Evolutionary conservation across 257 asterid genomes (phyloP).

Genomic region (Nicotiana otophora): DNA sequence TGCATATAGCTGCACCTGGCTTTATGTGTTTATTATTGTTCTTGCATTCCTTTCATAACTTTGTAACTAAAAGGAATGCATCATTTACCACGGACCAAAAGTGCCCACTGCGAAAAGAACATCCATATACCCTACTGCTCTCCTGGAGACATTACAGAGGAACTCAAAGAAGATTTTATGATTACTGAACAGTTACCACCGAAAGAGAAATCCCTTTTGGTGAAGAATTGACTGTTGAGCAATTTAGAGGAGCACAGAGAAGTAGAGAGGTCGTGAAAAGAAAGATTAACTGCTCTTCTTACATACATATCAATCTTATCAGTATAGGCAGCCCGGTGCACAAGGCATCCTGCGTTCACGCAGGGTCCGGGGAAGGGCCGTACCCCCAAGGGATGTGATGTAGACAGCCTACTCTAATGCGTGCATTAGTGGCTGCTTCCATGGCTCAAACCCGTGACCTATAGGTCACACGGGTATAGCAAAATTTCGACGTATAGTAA

Average conservation of each 20-base stretch:
- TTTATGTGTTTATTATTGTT: too few species aligned
- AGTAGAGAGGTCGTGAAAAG: background rate
- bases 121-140: constrained; percentile 76
- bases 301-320: background rate
- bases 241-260: background rate
- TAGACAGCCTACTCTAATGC: too few species aligned
- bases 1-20: background rate
- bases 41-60: too few species aligned
- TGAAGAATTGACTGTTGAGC: background rate
- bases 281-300: background rate
- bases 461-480: too few species aligned
- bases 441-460: too few species aligned
- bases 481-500: too few species aligned
- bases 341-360: too few species aligned
- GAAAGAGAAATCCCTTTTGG: background rate
- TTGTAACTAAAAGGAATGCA: background rate
- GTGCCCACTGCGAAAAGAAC: constrained; percentile 51
- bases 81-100: constrained; percentile 61
- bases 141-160: constrained; percentile 49
- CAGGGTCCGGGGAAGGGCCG: too few species aligned
- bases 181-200: background rate
- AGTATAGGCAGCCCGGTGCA: background rate
- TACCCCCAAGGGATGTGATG: too few species aligned
- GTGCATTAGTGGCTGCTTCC: too few species aligned
- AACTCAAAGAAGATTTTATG: constrained; percentile 27